Percentiles rank a stretch among this genome's conserved stretches.
phyloP scores from a whole-genome alignment of 345 rosid genomes.

The Euphorbia lathyris region DNA sequence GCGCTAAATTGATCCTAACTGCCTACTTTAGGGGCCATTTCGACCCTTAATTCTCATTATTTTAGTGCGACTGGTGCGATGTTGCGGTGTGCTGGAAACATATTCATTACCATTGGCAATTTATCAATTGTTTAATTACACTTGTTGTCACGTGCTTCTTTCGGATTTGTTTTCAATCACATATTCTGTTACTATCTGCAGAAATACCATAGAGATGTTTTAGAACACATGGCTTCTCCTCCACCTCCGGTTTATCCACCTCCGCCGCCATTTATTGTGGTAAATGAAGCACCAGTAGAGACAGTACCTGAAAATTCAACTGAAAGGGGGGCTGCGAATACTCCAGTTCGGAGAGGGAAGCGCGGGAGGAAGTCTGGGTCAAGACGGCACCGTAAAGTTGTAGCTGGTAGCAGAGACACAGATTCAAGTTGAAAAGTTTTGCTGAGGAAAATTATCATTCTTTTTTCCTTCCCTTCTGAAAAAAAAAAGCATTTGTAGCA shows the following conservation, averaged over 20 bases:
- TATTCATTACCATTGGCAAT: no score
- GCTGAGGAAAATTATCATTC: slow-evolving; percentile 22
- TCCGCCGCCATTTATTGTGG: slow-evolving; percentile 38
- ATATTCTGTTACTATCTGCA: slow-evolving; percentile 32
- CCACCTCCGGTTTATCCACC: no score
- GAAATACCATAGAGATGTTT: slow-evolving; percentile 70
- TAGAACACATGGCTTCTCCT: slow-evolving; percentile 46
- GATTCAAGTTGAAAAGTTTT: slow-evolving; percentile 29
- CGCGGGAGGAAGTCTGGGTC: slow-evolving; percentile 60
- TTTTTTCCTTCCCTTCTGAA: slow-evolving; percentile 18
- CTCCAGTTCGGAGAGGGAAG: slow-evolving; percentile 40
- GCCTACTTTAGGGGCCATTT: no score
- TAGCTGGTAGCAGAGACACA: slow-evolving; percentile 30
- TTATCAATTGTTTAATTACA: no score
- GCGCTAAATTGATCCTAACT: no score
- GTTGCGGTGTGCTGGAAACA: no score
- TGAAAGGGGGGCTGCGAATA: slow-evolving; percentile 24
- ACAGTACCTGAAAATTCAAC: slow-evolving; percentile 29
- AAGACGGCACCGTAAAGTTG: slow-evolving; percentile 67
- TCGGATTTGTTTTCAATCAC: background rate
- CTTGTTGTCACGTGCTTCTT: background rate
- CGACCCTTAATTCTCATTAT: no score
- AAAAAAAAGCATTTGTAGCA: slow-evolving; percentile 10
- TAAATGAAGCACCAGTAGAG: slow-evolving; percentile 35
- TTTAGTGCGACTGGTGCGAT: no score